Percentiles rank a stretch among this genome's conserved stretches.
Conservation (phyloP, 768 basidiomycete genomes). For the Tricholoma sp. region DNA sequence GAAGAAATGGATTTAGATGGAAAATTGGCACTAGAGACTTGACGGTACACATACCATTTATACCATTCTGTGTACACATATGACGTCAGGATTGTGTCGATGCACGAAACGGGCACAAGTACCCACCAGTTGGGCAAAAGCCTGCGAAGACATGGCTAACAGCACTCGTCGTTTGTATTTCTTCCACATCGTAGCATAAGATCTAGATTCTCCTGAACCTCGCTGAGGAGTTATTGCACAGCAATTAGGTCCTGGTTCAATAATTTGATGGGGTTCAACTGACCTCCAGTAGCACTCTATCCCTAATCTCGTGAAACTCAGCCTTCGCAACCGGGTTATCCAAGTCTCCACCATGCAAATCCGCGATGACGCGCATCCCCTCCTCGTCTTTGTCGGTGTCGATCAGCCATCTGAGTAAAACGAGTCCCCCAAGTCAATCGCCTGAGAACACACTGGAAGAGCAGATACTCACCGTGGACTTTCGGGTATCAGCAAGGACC, state of each 20-base stretch:
- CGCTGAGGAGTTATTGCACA: constrained; percentile 39
- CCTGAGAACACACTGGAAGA: background rate
- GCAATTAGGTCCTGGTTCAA: background rate
- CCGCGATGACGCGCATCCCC: constrained; percentile 81
- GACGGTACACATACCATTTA: constrained; percentile 58
- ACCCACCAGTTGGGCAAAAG: constrained; percentile 18
- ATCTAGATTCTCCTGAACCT: constrained; percentile 67
- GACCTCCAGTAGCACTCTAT: constrained; percentile 67
- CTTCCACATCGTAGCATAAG: constrained; percentile 80
- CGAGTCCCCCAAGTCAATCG: background rate
- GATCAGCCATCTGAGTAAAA: constrained; percentile 72
- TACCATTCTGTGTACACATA: constrained; percentile 64
- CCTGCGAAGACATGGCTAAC: constrained; percentile 92
- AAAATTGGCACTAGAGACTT: background rate
- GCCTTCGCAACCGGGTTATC: constrained; percentile 61
- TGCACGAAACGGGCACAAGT: background rate
- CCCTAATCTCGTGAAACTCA: constrained; percentile 88
- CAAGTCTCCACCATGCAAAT: constrained; percentile 79
- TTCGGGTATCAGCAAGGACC: constrained; percentile 78
- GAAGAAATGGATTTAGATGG: background rate
- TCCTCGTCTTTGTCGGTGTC: constrained; percentile 80
- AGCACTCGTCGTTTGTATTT: constrained; percentile 82
- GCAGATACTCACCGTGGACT: constrained; percentile 55
- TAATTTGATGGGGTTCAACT: constrained; percentile 11
- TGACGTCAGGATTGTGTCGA: background rate